Conservation (phyloP, 805 yeast species). For the Starmerella etchellsii region DNA sequence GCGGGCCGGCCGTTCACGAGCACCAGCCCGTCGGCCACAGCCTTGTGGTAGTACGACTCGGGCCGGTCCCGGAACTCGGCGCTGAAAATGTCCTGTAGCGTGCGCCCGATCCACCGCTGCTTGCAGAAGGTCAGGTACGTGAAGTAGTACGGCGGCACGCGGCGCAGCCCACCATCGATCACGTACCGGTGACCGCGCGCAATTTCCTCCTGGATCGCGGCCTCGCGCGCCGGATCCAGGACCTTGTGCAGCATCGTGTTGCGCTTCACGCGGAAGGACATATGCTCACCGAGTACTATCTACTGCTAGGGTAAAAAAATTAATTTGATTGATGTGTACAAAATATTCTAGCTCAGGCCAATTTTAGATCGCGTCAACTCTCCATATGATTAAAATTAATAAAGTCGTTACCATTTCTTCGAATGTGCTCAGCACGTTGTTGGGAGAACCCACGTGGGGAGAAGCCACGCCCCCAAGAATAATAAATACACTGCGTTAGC, state of each 20-base stretch:
- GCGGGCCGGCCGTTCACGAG: slow-evolving; percentile 58
- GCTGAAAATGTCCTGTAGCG: slow-evolving; percentile 64
- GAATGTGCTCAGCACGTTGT: too few species aligned
- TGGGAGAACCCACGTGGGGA: too few species aligned
- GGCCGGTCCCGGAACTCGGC: slow-evolving; percentile 76
- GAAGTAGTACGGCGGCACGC: slow-evolving; percentile 74
- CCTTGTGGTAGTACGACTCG: slow-evolving; percentile 48
- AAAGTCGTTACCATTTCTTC: too few species aligned
- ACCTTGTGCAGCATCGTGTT: slow-evolving; percentile 20
- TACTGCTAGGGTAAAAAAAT: too few species aligned
- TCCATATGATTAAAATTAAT: too few species aligned
- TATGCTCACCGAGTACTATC: not conserved
- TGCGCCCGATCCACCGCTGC: slow-evolving; percentile 79
- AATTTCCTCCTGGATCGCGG: slow-evolving; percentile 19
- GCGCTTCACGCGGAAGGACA: slow-evolving; percentile 18
- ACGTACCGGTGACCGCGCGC: slow-evolving; percentile 26
- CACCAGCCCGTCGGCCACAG: slow-evolving; percentile 65
- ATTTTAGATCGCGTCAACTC: too few species aligned
- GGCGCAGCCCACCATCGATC: slow-evolving; percentile 38
- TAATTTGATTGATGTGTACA: too few species aligned
- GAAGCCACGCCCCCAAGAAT: too few species aligned
- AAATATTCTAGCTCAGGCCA: too few species aligned
- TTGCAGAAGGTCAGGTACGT: slow-evolving; percentile 89
- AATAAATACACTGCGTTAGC: too few species aligned
- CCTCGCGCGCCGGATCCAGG: slow-evolving; percentile 20